Conservation (phyloP, 768 basidiomycete genomes). For the Sistotremastrum niveocremeum region DNA sequence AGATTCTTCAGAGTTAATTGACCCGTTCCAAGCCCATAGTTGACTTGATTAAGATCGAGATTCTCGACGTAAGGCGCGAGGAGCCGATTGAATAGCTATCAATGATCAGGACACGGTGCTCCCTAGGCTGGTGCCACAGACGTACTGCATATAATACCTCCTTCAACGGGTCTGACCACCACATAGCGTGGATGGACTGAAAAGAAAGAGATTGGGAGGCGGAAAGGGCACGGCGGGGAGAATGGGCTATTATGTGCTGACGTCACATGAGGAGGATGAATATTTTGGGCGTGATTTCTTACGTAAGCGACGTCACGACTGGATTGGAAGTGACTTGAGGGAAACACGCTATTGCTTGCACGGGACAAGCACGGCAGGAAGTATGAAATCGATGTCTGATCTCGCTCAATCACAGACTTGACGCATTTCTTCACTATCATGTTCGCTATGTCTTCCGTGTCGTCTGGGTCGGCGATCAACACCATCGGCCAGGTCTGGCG, state of each 20-base stretch:
- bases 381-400: too few relatives aligned
- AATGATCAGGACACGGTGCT: background rate
- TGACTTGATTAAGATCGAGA: conserved; percentile 87
- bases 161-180: conserved; percentile 82
- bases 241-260: background rate
- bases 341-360: background rate
- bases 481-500: too few relatives aligned
- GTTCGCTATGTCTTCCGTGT: too few relatives aligned
- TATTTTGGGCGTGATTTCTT: background rate
- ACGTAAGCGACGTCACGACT: background rate
- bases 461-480: too few relatives aligned
- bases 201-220: too few relatives aligned
- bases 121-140: conserved; percentile 5
- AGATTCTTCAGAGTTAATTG: conserved; percentile 69
- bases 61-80: conserved; percentile 95
- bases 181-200: conserved; percentile 30
- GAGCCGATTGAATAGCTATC: conserved; percentile 74
- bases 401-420: too few relatives aligned
- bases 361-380: background rate
- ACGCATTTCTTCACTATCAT: too few relatives aligned
- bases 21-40: conserved; percentile 77
- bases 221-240: too few relatives aligned
- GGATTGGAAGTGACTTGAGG: background rate
- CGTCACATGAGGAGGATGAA: background rate
- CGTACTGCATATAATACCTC: conserved; percentile 70